phyloP scores from a whole-genome alignment of 257 asterid species.

The Nicotiana obtusifolia region DNA sequence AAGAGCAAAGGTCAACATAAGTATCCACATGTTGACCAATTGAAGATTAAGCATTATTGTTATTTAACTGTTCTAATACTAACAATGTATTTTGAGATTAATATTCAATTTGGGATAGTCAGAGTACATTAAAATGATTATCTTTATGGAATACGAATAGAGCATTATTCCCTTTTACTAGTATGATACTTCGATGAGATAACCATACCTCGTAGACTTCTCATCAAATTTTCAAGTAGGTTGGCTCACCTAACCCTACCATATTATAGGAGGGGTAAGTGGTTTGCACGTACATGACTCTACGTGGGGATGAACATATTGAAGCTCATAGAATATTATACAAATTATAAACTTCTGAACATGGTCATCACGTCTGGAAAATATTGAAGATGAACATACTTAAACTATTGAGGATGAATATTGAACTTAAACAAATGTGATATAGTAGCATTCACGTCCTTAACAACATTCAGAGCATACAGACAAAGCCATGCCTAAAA shows the following conservation, averaged over 20 bases:
- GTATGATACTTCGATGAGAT: no score
- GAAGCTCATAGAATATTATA: background rate
- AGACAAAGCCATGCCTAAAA: constrained; percentile 7
- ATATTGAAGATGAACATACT: constrained; percentile 18
- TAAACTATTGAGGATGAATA: constrained; percentile 12
- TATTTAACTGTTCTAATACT: background rate
- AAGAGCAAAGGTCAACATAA: no score
- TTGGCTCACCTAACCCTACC: background rate
- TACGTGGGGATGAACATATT: background rate
- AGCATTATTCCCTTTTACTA: background rate
- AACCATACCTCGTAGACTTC: background rate
- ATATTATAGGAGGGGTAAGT: background rate
- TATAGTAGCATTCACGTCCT: constrained; percentile 51
- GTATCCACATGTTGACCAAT: background rate
- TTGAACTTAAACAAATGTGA: background rate
- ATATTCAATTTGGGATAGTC: background rate
- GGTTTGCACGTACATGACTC: background rate
- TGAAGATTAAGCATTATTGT: background rate
- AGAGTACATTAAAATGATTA: background rate
- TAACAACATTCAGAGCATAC: constrained; percentile 13
- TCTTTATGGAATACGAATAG: background rate
- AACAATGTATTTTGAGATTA: background rate
- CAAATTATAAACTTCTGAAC: background rate
- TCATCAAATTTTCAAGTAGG: background rate
- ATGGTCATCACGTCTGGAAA: constrained; percentile 47